A percentile compares a stretch with the other conserved stretches of the same genome.
Conservation (phyloP, 306 rosid species). For the Vicia villosa region DNA sequence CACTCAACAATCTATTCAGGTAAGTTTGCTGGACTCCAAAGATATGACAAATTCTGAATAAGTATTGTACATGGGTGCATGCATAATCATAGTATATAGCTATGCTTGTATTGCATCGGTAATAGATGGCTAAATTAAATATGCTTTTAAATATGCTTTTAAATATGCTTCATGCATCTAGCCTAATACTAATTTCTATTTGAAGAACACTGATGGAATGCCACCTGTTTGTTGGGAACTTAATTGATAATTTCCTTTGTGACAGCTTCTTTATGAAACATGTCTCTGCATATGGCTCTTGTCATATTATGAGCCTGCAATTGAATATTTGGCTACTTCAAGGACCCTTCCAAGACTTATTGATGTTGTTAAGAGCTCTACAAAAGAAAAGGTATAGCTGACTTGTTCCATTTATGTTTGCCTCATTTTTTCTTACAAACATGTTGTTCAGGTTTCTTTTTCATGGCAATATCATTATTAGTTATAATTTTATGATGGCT, state of each 20-base stretch:
- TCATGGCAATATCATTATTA: background rate
- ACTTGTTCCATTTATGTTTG: conserved; percentile 26
- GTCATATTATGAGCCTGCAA: conserved; percentile 93
- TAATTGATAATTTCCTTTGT: conserved; percentile 43
- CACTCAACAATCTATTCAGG: conserved; percentile 97
- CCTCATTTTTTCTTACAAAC: conserved; percentile 18
- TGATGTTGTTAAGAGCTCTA: conserved; percentile 90
- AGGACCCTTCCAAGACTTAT: conserved; percentile 87
- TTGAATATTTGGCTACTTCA: conserved; percentile 91
- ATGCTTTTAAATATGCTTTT: no score
- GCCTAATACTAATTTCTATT: conserved; percentile 17
- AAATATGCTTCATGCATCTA: conserved; percentile 23
- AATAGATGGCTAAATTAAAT: conserved; percentile 21
- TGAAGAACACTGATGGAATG: background rate
- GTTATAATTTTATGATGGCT: conserved; percentile 24
- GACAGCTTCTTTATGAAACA: conserved; percentile 93
- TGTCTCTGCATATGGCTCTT: conserved; percentile 96
- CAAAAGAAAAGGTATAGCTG: conserved; percentile 88
- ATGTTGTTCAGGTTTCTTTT: conserved; percentile 9
- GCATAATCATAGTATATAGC: conserved; percentile 30
- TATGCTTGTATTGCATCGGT: conserved; percentile 22
- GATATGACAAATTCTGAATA: conserved; percentile 26
- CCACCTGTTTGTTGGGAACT: conserved; percentile 25
- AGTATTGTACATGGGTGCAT: conserved; percentile 27
- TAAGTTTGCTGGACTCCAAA: conserved; percentile 37